Percentiles rank a stretch among this genome's conserved stretches.
These are phyloP conservation scores for Parasarocladium wereldwijsianum DNA, from an alignment of 2,329 filamentous ascomycete species.

Conservation along the genomic window DNA sequence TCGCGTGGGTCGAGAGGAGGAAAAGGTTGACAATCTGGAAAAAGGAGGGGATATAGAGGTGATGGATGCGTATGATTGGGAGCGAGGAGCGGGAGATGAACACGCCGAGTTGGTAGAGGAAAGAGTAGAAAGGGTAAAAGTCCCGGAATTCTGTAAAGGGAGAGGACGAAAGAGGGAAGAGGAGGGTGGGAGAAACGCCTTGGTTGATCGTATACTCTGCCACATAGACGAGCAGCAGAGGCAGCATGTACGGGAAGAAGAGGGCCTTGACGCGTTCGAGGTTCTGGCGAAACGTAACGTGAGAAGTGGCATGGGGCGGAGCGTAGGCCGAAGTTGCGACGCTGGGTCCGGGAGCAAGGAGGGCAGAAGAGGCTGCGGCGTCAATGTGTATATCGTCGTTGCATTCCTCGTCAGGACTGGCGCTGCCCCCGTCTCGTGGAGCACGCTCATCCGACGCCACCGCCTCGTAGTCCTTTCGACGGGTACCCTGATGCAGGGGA, in stretches of 20 bases:
- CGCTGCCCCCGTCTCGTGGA: too few species aligned
- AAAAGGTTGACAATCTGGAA: constrained; percentile 69
- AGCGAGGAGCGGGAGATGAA: constrained; percentile 89
- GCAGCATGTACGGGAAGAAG: constrained; percentile 75
- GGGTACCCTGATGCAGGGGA: constrained; percentile 36
- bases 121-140: constrained; percentile 91
- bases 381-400: constrained; percentile 12
- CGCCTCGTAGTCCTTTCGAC: constrained; percentile 35
- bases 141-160: constrained; percentile 72
- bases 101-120: constrained; percentile 88
- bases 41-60: constrained; percentile 67
- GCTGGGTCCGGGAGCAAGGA: constrained; percentile 29
- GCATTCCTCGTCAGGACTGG: constrained; percentile 13
- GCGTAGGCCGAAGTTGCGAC: constrained; percentile 23
- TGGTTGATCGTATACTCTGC: constrained; percentile 98
- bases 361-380: constrained; percentile 27
- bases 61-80: constrained; percentile 68
- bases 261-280: constrained; percentile 54
- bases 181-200: constrained; percentile 74
- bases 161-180: constrained; percentile 64
- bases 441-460: constrained; percentile 28
- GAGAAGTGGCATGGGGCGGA: background rate
- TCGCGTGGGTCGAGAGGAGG: constrained; percentile 59
- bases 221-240: constrained; percentile 81
- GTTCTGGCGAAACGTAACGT: constrained; percentile 18